A percentile compares a stretch with the other conserved stretches of the same genome.
These are phyloP conservation scores for Kuraishia borneana DNA, from an alignment of 805 yeast genomes.

Conservation along the genomic window DNA sequence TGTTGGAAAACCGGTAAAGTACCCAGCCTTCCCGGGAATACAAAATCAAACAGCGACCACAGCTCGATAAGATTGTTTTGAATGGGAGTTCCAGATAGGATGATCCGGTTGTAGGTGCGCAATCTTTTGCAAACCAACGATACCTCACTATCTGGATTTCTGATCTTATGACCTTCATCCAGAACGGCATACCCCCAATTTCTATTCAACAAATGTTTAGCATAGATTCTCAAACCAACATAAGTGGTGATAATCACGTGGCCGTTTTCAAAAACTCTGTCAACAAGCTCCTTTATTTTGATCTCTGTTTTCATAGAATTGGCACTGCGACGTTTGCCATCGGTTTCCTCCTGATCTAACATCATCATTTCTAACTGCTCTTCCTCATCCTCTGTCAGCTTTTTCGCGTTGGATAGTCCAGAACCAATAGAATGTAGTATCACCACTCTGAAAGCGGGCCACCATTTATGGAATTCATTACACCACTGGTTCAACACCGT, in stretches of 20 bases:
- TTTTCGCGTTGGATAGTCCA: constrained; percentile 46
- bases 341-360: constrained; percentile 23
- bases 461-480: constrained; percentile 93
- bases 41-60: constrained; percentile 93
- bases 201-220: constrained; percentile 46
- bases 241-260: constrained; percentile 88
- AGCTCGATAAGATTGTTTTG: constrained; percentile 87
- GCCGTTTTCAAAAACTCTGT: constrained; percentile 53
- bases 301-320: constrained; percentile 16
- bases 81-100: constrained; percentile 92
- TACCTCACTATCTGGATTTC: constrained; percentile 88
- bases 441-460: constrained; percentile 87
- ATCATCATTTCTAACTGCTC: constrained; percentile 34
- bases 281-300: constrained; percentile 30
- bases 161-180: constrained; percentile 95
- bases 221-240: constrained; percentile 33
- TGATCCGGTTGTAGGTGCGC: constrained; percentile 75
- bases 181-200: constrained; percentile 86
- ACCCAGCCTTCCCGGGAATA: constrained; percentile 89
- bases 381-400: constrained; percentile 30
- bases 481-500: constrained; percentile 96
- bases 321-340: constrained; percentile 13
- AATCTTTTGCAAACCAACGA: constrained; percentile 78
- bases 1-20: constrained; percentile 90
- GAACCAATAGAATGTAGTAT: constrained; percentile 88